Evolutionary conservation across 2,329 filamentous ascomycete genomes (phyloP).

Genomic region (Ophiognomonia clavigignenti-juglandacearum): DNA sequence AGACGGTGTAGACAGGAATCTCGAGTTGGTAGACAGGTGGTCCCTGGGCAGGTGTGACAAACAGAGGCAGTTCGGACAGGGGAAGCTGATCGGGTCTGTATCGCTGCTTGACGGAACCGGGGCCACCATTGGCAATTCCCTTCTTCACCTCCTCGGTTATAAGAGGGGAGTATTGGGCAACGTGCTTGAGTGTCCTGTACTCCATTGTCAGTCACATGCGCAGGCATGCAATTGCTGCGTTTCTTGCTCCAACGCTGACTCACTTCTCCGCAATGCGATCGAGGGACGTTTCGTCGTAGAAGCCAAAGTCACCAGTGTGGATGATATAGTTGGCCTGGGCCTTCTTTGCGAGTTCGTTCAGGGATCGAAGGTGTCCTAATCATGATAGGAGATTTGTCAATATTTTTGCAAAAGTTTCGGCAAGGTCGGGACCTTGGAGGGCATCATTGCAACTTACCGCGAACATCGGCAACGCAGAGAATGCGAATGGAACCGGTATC

Average conservation of each 20-base stretch:
- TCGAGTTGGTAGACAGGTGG: constrained; percentile 87
- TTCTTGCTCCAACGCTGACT: constrained; percentile 30
- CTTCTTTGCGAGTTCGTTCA: constrained; percentile 94
- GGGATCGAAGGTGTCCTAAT: constrained; percentile 84
- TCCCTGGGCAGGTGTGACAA: constrained; percentile 45
- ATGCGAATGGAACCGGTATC: constrained; percentile 63
- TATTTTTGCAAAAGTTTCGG: constrained; percentile 3
- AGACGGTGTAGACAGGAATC: constrained; percentile 96
- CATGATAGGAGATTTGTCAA: constrained; percentile 7
- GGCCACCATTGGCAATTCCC: constrained; percentile 58
- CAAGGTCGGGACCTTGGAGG: neutral
- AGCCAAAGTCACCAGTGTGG: constrained; percentile 97
- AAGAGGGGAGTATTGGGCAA: constrained; percentile 95
- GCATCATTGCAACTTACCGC: constrained; percentile 45
- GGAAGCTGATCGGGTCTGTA: constrained; percentile 78
- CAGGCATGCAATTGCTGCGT: neutral
- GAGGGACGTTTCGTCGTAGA: constrained; percentile 94
- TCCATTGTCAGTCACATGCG: constrained; percentile 14
- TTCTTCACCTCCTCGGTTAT: constrained; percentile 75
- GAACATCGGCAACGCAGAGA: constrained; percentile 67
- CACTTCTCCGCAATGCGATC: constrained; percentile 98
- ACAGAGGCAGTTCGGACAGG: constrained; percentile 85
- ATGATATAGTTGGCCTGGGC: constrained; percentile 96
- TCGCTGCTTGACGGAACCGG: constrained; percentile 78
- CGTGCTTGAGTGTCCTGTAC: constrained; percentile 87